phyloP scores from a whole-genome alignment of 2,329 filamentous ascomycete species.

The Pseudocercospora fijiensis region DNA sequence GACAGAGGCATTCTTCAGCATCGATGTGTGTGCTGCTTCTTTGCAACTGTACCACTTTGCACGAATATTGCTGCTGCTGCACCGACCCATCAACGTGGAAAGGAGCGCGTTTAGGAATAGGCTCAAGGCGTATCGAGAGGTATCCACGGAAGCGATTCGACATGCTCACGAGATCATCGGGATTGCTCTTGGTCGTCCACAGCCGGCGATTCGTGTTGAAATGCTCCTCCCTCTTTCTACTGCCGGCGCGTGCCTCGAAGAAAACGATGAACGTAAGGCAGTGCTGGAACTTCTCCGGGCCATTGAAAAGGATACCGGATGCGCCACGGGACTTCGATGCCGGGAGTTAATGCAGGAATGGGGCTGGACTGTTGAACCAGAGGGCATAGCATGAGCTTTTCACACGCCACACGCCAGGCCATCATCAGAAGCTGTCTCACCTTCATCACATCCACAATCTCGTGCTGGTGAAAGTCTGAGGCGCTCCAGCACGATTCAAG shows the following conservation, averaged over 20 bases:
- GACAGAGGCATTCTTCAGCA: slow-evolving; percentile 62
- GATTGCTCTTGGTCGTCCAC: slow-evolving; percentile 58
- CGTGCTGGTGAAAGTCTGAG: slow-evolving; percentile 1
- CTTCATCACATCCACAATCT: background rate
- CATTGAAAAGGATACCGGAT: slow-evolving; percentile 63
- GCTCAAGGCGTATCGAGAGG: slow-evolving; percentile 56
- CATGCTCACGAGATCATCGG: slow-evolving; percentile 62
- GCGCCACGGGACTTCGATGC: slow-evolving; percentile 61
- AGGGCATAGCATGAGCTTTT: slow-evolving; percentile 21
- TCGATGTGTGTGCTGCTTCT: slow-evolving; percentile 62
- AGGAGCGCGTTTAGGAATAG: slow-evolving; percentile 50
- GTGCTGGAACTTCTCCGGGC: slow-evolving; percentile 59
- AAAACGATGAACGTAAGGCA: slow-evolving; percentile 54
- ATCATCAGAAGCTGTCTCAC: background rate
- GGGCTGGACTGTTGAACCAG: slow-evolving; percentile 34
- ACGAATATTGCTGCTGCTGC: slow-evolving; percentile 59
- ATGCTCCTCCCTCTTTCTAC: slow-evolving; percentile 60
- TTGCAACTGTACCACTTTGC: slow-evolving; percentile 67
- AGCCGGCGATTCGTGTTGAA: slow-evolving; percentile 57
- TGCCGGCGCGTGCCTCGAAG: slow-evolving; percentile 59
- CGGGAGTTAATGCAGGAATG: slow-evolving; percentile 53
- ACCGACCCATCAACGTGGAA: slow-evolving; percentile 52
- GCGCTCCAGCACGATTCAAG: background rate
- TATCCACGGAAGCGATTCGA: slow-evolving; percentile 54
- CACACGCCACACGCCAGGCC: background rate